These are phyloP conservation scores for Globisporangium paroecandrum DNA, from an alignment of 352 stramenopile species.

Conservation along the genomic window DNA sequence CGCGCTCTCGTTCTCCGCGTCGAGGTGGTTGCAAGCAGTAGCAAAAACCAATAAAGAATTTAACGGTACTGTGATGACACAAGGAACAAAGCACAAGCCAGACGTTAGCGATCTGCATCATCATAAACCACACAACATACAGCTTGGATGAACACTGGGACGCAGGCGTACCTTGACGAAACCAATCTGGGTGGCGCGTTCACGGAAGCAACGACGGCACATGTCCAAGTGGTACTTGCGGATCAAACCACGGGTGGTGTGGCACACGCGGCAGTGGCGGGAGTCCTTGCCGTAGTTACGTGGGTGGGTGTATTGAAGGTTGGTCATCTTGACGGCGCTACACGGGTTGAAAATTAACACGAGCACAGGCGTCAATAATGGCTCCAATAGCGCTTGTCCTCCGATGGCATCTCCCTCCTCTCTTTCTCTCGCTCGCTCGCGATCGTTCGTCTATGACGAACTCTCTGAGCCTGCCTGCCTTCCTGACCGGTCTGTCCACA, in stretches of 20 bases:
- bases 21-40: constrained; percentile 12
- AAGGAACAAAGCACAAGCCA: constrained; percentile 13
- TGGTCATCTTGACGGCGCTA: constrained; percentile 80
- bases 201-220: constrained; percentile 95
- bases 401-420: not conserved
- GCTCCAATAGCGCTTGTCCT: not conserved
- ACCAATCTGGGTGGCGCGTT: constrained; percentile 93
- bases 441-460: not conserved
- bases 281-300: constrained; percentile 90
- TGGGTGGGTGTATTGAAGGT: constrained; percentile 86
- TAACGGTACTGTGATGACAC: constrained; percentile 53
- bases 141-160: not conserved
- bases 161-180: constrained; percentile 88
- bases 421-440: not conserved
- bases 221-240: constrained; percentile 96
- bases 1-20: not conserved
- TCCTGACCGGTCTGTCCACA: not conserved
- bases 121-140: too few relatives aligned
- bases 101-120: not conserved
- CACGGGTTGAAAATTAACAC: not conserved
- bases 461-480: too few relatives aligned
- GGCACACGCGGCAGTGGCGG: constrained; percentile 88
- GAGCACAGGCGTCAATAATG: constrained; percentile 10
- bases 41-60: constrained; percentile 49
- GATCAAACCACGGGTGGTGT: constrained; percentile 92